Evolutionary conservation across 768 basidiomycete genomes (phyloP).

Genomic region (Pisolithus tinctorius): DNA sequence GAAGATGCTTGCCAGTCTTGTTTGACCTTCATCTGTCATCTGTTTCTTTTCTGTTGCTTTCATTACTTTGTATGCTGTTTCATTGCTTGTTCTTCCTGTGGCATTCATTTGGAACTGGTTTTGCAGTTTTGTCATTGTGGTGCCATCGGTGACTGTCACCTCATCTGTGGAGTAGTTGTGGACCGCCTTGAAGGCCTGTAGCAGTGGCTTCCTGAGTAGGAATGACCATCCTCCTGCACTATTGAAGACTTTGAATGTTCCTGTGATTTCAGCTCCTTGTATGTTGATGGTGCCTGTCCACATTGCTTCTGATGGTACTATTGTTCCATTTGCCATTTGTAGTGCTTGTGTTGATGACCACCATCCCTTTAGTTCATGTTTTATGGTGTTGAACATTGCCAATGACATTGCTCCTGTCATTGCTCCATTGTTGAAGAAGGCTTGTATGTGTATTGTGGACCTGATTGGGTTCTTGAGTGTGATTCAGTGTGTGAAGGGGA

Average conservation of each 20-base stretch:
- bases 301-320: background rate
- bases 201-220: constrained; percentile 23
- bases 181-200: constrained; percentile 13
- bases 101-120: background rate
- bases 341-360: constrained; percentile 3
- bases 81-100: background rate
- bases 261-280: background rate
- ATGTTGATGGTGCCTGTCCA: constrained; percentile 5
- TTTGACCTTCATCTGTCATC: no score
- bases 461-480: background rate
- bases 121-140: background rate
- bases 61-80: no score
- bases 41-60: background rate
- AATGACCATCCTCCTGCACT: constrained; percentile 23
- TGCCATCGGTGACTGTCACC: background rate
- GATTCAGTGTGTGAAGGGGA: background rate
- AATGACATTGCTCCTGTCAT: background rate
- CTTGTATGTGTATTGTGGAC: background rate
- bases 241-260: constrained; percentile 1
- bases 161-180: constrained; percentile 20
- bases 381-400: no score
- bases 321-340: constrained; percentile 27
- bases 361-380: background rate
- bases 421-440: background rate
- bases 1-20: background rate